A percentile compares a stretch with the other conserved stretches of the same genome.
Conservation (phyloP, 2,329 filamentous ascomycete species). For the Fusarium transvaalense region DNA sequence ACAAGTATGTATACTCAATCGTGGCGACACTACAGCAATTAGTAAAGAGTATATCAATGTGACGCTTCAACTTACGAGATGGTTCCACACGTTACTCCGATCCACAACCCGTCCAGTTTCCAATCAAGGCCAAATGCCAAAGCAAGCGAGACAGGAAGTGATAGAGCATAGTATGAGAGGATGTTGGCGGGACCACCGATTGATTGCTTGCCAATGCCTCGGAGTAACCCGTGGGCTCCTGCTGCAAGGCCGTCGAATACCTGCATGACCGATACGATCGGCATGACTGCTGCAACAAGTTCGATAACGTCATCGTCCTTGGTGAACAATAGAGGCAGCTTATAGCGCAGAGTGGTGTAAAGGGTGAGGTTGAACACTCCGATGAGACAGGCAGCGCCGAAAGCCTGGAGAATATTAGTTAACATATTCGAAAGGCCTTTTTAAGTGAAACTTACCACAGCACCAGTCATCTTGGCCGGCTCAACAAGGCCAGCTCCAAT, state of each 20-base stretch:
- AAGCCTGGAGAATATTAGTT: slow-evolving; percentile 56
- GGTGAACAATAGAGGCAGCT: slow-evolving; percentile 85
- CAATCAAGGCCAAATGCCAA: slow-evolving; percentile 82
- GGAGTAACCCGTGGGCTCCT: slow-evolving; percentile 84
- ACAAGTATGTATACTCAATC: slow-evolving; percentile 67
- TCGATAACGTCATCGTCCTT: slow-evolving; percentile 76
- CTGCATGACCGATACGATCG: slow-evolving; percentile 88
- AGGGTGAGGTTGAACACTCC: slow-evolving; percentile 83
- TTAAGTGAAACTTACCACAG: slow-evolving; percentile 68
- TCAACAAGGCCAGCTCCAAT: slow-evolving; percentile 88
- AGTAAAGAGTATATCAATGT: slow-evolving; percentile 1
- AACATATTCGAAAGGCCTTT: not conserved
- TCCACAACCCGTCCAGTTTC: slow-evolving; percentile 86
- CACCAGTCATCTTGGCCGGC: slow-evolving; percentile 83
- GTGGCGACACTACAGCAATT: slow-evolving; percentile 59
- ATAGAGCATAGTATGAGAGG: slow-evolving; percentile 86
- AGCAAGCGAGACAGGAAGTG: slow-evolving; percentile 84
- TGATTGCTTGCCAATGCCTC: slow-evolving; percentile 88
- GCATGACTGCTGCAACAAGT: slow-evolving; percentile 77
- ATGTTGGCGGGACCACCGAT: slow-evolving; percentile 92
- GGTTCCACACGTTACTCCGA: slow-evolving; percentile 80
- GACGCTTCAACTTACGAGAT: slow-evolving; percentile 61
- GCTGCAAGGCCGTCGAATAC: slow-evolving; percentile 86
- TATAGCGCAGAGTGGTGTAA: slow-evolving; percentile 74
- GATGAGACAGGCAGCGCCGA: slow-evolving; percentile 75